A percentile compares a stretch with the other conserved stretches of the same genome.
Evolutionary conservation across 805 yeast species (phyloP).

Genomic region (Torulaspora franciscae): DNA sequence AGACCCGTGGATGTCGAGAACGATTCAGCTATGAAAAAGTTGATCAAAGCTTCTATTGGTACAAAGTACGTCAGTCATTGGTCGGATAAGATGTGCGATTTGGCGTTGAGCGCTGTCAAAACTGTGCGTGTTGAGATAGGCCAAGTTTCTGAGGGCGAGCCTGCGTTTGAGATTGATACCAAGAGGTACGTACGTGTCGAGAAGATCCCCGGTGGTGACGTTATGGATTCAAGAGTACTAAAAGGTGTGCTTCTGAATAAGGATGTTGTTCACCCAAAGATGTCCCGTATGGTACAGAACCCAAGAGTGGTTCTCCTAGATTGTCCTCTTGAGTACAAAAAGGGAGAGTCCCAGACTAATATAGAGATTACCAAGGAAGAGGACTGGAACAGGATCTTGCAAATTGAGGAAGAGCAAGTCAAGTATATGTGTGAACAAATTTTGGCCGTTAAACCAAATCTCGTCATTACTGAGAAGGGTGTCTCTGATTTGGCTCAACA

Average conservation of each 20-base stretch:
- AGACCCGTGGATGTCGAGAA: conserved; percentile 77
- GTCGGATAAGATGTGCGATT: conserved; percentile 85
- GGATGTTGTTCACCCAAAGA: conserved; percentile 98
- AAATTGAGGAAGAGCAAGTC: conserved; percentile 97
- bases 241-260: conserved; percentile 92
- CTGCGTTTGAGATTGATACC: conserved; percentile 78
- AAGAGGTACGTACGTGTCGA: conserved; percentile 92
- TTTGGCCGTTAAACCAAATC: conserved; percentile 80
- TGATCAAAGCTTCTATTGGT: conserved; percentile 89
- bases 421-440: conserved; percentile 79
- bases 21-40: conserved; percentile 79
- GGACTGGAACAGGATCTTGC: conserved; percentile 92
- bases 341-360: conserved; percentile 98
- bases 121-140: conserved; percentile 63
- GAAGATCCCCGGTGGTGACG: conserved; percentile 97
- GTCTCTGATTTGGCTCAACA: conserved; percentile 98
- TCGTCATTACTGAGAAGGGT: conserved; percentile 97
- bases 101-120: conserved; percentile 83
- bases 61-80: conserved; percentile 90
- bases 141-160: conserved; percentile 40
- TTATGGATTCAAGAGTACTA: conserved; percentile 79
- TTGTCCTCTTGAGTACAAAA: conserved; percentile 96
- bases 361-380: conserved; percentile 93
- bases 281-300: conserved; percentile 83
- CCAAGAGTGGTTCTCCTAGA: conserved; percentile 88